A percentile compares a stretch with the other conserved stretches of the same genome.
Conservation (phyloP, 768 basidiomycete genomes). For the Phlegmacium glaucopus region DNA sequence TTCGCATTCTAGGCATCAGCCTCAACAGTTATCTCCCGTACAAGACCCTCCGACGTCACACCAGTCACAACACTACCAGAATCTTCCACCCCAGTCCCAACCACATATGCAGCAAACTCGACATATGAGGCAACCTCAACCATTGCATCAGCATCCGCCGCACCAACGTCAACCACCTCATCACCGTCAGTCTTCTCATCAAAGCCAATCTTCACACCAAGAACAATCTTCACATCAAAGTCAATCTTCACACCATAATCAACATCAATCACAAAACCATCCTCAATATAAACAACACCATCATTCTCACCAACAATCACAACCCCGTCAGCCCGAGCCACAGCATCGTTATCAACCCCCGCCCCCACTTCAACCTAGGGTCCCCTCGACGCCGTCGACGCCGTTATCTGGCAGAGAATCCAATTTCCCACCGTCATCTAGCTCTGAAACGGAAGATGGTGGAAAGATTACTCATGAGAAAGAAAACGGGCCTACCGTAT, state of each 20-base stretch:
- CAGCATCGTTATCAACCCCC: slow-evolving; percentile 1
- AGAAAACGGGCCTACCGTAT: slow-evolving; percentile 27
- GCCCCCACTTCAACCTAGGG: slow-evolving; percentile 1
- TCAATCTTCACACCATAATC: neutral
- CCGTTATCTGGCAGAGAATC: slow-evolving; percentile 17
- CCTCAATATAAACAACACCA: slow-evolving; percentile 4
- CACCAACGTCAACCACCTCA: slow-evolving; percentile 2
- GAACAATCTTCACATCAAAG: neutral
- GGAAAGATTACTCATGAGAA: slow-evolving; percentile 31
- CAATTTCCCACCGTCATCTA: slow-evolving; percentile 23
- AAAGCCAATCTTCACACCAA: neutral
- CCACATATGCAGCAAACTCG: slow-evolving; percentile 2
- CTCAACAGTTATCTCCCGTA: neutral
- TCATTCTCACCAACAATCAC: slow-evolving; percentile 5
- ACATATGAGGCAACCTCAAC: neutral
- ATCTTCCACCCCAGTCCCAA: too few species aligned
- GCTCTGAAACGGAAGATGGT: slow-evolving; percentile 37
- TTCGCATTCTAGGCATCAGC: neutral
- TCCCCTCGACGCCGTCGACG: slow-evolving; percentile 14
- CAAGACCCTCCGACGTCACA: neutral
- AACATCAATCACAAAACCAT: neutral
- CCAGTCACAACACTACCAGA: slow-evolving; percentile 1
- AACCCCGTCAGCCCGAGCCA: neutral
- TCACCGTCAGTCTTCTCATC: neutral
- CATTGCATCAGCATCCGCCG: slow-evolving; percentile 1